A percentile compares a stretch with the other conserved stretches of the same genome.
Evolutionary conservation across 257 asterid species (phyloP).

Genomic region (Avicennia marina): DNA sequence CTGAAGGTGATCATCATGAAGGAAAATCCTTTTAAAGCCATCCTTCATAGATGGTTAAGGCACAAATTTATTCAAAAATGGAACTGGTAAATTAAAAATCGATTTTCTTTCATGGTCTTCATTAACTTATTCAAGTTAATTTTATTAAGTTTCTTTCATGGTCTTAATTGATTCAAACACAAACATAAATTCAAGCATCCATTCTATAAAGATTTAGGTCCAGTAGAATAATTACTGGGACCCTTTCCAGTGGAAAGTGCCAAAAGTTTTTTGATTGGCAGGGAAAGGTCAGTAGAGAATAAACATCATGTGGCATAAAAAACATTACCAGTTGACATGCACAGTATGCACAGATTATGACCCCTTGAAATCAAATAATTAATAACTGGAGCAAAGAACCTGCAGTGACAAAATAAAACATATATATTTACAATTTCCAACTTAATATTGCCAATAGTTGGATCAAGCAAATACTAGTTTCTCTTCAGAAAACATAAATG

Average conservation of each 20-base stretch:
- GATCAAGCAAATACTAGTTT: not conserved
- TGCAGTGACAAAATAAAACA: constrained; percentile 25
- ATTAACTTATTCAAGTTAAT: not conserved
- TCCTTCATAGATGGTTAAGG: not conserved
- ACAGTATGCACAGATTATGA: constrained; percentile 61
- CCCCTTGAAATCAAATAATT: constrained; percentile 57
- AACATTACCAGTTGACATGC: constrained; percentile 77
- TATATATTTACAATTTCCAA: not conserved
- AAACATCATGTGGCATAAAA: constrained; percentile 11
- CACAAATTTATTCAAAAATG: not conserved
- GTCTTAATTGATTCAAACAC: not conserved
- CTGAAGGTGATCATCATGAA: not conserved
- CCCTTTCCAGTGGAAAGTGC: not conserved
- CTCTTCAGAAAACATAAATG: not conserved
- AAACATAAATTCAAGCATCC: not conserved
- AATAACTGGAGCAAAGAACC: constrained; percentile 89
- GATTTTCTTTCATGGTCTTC: not conserved
- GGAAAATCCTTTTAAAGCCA: not conserved
- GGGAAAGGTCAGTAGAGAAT: not conserved
- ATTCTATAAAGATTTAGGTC: not conserved
- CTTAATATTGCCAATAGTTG: constrained; percentile 5
- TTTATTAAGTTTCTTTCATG: not conserved
- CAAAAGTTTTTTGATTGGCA: not conserved
- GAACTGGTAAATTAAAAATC: not conserved
- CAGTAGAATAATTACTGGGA: not conserved